Percentiles rank a stretch among this genome's conserved stretches.
These are phyloP conservation scores for Pistacia vera DNA, from an alignment of 345 rosid species.

Conservation along the genomic window DNA sequence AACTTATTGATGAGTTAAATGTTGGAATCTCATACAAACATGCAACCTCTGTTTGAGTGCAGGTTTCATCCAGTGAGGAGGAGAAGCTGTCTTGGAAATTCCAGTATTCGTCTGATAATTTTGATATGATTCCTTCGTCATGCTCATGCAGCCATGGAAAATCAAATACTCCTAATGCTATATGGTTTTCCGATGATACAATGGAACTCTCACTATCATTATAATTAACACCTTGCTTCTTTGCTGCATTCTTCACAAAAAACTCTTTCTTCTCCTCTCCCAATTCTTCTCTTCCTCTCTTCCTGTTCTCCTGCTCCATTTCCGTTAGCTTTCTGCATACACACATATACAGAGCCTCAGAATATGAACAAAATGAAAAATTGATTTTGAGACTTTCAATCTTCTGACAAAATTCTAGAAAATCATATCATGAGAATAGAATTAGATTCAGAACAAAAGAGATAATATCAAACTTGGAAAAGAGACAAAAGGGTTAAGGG, in stretches of 20 bases:
- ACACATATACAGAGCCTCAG: neutral
- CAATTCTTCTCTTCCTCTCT: slow-evolving; percentile 29
- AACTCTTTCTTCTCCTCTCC: slow-evolving; percentile 20
- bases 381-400: too few relatives aligned
- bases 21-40: slow-evolving; percentile 18
- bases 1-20: neutral
- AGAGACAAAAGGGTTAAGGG: neutral
- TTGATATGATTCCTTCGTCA: slow-evolving; percentile 52
- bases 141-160: slow-evolving; percentile 61
- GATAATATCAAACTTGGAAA: neutral
- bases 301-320: slow-evolving; percentile 40
- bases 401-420: too few relatives aligned
- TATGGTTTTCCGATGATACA: slow-evolving; percentile 5
- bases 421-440: neutral
- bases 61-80: slow-evolving; percentile 16
- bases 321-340: slow-evolving; percentile 9
- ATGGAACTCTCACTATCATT: slow-evolving; percentile 6
- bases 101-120: slow-evolving; percentile 44
- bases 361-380: neutral
- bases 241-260: slow-evolving; percentile 22
- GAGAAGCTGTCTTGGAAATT: slow-evolving; percentile 38
- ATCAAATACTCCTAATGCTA: slow-evolving; percentile 53
- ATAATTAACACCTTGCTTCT: slow-evolving; percentile 22
- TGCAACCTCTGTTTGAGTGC: slow-evolving; percentile 1
- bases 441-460: neutral